Evolutionary conservation across 129 eudicot genomes (phyloP).

Genomic region (Heracleum sosnowskyi): DNA sequence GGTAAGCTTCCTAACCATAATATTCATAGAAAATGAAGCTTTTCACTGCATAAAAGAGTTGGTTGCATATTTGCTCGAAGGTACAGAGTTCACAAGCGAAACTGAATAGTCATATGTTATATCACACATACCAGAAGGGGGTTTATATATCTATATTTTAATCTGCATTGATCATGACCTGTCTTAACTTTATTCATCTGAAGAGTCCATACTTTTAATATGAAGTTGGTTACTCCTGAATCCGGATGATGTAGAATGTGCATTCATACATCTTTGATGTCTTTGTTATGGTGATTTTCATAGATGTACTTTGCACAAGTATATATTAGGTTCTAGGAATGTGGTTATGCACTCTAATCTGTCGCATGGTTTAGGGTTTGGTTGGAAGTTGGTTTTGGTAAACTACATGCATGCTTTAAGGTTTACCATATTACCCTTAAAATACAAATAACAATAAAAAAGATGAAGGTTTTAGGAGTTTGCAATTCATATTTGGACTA

Average conservation of each 20-base stretch:
- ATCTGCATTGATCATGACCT: too few species aligned
- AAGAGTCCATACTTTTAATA: neutral
- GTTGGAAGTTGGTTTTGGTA: neutral
- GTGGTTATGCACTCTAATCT: neutral
- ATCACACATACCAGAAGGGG: neutral
- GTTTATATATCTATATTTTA: neutral
- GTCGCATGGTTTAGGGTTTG: neutral
- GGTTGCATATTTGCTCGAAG: neutral
- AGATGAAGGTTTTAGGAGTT: neutral
- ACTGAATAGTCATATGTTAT: neutral
- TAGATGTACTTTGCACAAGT: neutral
- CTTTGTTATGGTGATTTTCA: neutral
- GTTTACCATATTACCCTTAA: neutral
- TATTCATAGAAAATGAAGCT: neutral
- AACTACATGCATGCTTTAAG: neutral
- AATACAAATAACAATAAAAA: neutral
- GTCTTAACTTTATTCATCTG: neutral
- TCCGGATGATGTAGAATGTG: neutral
- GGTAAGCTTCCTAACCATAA: constrained; percentile 37
- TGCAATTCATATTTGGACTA: neutral
- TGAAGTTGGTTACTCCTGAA: neutral
- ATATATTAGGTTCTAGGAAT: neutral
- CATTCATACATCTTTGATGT: neutral
- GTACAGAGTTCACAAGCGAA: neutral
- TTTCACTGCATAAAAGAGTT: neutral